phyloP scores from a whole-genome alignment of 2,329 filamentous ascomycete species.

The Penicillium janthinellum region DNA sequence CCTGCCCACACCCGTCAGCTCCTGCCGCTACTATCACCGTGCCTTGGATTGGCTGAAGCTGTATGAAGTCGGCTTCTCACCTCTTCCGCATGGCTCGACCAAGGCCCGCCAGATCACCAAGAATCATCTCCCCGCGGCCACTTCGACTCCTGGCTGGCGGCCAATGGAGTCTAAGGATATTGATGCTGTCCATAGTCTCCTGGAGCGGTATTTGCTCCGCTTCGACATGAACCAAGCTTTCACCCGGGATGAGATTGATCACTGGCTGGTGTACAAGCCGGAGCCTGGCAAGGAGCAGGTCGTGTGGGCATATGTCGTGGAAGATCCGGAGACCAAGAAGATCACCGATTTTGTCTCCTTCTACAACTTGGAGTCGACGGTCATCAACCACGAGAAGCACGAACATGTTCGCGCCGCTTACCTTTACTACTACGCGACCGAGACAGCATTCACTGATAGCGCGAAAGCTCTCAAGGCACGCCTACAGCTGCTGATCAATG shows the following conservation, averaged over 20 bases:
- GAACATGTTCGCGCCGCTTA: slow-evolving; percentile 85
- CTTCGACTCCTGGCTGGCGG: slow-evolving; percentile 73
- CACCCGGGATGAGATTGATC: slow-evolving; percentile 74
- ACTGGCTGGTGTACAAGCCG: slow-evolving; percentile 81
- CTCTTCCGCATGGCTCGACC: slow-evolving; percentile 79
- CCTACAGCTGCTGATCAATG: slow-evolving; percentile 77
- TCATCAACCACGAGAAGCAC: slow-evolving; percentile 80
- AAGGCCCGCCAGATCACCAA: slow-evolving; percentile 82
- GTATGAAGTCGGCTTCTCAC: slow-evolving; percentile 91
- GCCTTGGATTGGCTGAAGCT: slow-evolving; percentile 95
- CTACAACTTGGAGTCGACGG: slow-evolving; percentile 89
- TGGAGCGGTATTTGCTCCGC: slow-evolving; percentile 74
- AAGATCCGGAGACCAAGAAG: slow-evolving; percentile 68
- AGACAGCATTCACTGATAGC: slow-evolving; percentile 65
- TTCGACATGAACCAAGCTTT: slow-evolving; percentile 87
- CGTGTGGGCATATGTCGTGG: slow-evolving; percentile 91
- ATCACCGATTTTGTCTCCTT: slow-evolving; percentile 98
- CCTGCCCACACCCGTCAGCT: slow-evolving; percentile 87
- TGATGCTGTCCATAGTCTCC: slow-evolving; percentile 70
- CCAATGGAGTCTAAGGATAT: slow-evolving; percentile 79
- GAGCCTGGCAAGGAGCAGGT: slow-evolving; percentile 71
- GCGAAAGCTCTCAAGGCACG: slow-evolving; percentile 70
- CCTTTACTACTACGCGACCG: slow-evolving; percentile 93
- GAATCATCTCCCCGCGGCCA: slow-evolving; percentile 77
- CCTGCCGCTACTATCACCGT: slow-evolving; percentile 93